Evolutionary conservation across 179 eudicot species (phyloP).

Genomic region (Amaranthus tricolor): DNA sequence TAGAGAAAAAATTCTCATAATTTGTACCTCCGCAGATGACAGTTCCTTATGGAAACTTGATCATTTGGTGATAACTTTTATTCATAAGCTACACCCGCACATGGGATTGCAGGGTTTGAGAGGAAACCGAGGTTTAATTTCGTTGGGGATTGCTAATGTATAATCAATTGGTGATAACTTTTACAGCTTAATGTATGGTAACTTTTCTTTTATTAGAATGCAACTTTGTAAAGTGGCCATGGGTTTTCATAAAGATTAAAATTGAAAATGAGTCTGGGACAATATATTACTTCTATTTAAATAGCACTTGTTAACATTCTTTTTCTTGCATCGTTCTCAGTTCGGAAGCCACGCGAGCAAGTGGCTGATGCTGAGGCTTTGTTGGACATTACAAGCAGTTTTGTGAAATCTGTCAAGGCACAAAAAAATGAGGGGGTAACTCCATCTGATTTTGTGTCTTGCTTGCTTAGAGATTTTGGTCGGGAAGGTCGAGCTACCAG

Average conservation of each 20-base stretch:
- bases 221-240: too few species aligned
- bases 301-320: neutral
- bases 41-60: too few species aligned
- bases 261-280: neutral
- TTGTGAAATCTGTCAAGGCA: slow-evolving; percentile 64
- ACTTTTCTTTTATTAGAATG: neutral
- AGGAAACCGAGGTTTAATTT: too few species aligned
- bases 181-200: too few species aligned
- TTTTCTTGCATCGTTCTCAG: slow-evolving; percentile 36
- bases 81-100: too few species aligned
- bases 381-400: slow-evolving; percentile 66
- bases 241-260: neutral
- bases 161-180: too few species aligned
- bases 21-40: too few species aligned
- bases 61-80: too few species aligned
- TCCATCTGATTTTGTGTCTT: slow-evolving; percentile 69
- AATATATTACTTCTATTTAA: neutral
- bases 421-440: slow-evolving; percentile 70
- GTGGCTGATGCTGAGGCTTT: slow-evolving; percentile 97
- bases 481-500: slow-evolving; percentile 47
- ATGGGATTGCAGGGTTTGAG: too few species aligned
- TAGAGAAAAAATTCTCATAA: too few species aligned
- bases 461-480: slow-evolving; percentile 55
- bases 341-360: slow-evolving; percentile 86
- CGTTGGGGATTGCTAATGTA: too few species aligned